Evolutionary conservation across 352 stramenopile genomes (phyloP).

Genomic region (Pythium graminicola): DNA sequence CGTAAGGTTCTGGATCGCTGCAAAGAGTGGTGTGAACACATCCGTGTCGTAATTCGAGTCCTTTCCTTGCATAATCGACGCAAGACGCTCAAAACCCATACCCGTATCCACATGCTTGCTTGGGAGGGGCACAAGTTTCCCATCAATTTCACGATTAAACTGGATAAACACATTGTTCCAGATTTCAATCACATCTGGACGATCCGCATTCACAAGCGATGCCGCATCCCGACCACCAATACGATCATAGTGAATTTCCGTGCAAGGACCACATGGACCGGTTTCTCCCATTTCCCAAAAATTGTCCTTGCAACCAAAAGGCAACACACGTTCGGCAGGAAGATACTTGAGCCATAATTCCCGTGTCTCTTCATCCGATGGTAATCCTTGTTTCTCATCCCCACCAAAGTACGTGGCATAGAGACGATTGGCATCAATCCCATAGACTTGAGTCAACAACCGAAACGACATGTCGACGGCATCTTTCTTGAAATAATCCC

Average conservation of each 20-base stretch:
- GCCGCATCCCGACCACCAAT: constrained; percentile 92
- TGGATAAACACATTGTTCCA: constrained; percentile 99
- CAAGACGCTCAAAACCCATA: constrained; percentile 97
- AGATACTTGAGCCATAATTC: constrained; percentile 88
- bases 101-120: constrained; percentile 98
- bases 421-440: constrained; percentile 88
- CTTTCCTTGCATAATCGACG: constrained; percentile 90
- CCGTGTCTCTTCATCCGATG: constrained; percentile 90
- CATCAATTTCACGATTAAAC: constrained; percentile 93
- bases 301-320: constrained; percentile 96
- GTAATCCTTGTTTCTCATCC: constrained; percentile 76
- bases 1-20: constrained; percentile 84
- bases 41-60: constrained; percentile 99
- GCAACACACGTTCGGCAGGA: constrained; percentile 86
- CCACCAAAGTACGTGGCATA: constrained; percentile 99
- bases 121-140: constrained; percentile 87
- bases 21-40: constrained; percentile 96
- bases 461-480: constrained; percentile 96
- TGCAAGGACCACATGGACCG: constrained; percentile 98
- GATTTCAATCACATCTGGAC: constrained; percentile 99
- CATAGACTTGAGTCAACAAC: constrained; percentile 95
- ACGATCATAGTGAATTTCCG: constrained; percentile 99
- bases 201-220: constrained; percentile 94
- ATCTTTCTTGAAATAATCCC: constrained; percentile 98
- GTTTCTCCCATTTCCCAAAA: constrained; percentile 99